Conservation (phyloP, 2,329 filamentous ascomycete species). For the Juglanconis oblonga region DNA sequence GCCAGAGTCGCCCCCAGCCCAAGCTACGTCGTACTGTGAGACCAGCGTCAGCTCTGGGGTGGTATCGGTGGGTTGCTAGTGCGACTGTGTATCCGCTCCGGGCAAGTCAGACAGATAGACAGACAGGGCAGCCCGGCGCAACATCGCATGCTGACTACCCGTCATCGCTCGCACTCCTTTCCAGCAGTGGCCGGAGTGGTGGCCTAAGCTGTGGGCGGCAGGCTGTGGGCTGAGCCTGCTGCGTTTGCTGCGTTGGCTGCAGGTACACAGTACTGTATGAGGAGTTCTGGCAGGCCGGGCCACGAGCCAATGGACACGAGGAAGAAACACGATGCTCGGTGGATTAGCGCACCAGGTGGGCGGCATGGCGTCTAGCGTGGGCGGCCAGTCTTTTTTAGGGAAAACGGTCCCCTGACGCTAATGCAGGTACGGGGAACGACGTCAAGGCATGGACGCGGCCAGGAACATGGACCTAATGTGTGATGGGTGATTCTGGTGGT, state of each 20-base stretch:
- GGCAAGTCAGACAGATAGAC: background rate
- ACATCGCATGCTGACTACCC: background rate
- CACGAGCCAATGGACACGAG: slow-evolving; percentile 8
- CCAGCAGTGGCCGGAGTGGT: background rate
- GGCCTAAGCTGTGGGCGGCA: background rate
- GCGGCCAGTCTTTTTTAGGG: slow-evolving; percentile 18
- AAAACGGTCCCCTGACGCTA: slow-evolving; percentile 20
- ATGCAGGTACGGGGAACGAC: slow-evolving; percentile 18
- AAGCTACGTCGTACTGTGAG: background rate
- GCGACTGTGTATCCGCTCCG: background rate
- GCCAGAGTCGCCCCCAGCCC: background rate
- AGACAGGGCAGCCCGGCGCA: background rate
- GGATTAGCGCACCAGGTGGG: background rate
- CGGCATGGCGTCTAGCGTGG: slow-evolving; percentile 13
- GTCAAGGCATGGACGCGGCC: background rate
- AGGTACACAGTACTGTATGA: background rate
- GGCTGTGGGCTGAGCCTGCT: background rate
- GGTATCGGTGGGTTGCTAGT: background rate
- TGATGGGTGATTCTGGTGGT: background rate
- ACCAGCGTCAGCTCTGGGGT: background rate
- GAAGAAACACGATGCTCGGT: background rate
- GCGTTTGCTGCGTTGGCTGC: background rate
- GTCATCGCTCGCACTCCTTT: background rate
- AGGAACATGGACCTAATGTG: slow-evolving; percentile 8
- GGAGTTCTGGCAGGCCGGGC: background rate